These are phyloP conservation scores for Hanseniaspora opuntiae DNA, from an alignment of 805 yeast species.

Conservation along the genomic window DNA sequence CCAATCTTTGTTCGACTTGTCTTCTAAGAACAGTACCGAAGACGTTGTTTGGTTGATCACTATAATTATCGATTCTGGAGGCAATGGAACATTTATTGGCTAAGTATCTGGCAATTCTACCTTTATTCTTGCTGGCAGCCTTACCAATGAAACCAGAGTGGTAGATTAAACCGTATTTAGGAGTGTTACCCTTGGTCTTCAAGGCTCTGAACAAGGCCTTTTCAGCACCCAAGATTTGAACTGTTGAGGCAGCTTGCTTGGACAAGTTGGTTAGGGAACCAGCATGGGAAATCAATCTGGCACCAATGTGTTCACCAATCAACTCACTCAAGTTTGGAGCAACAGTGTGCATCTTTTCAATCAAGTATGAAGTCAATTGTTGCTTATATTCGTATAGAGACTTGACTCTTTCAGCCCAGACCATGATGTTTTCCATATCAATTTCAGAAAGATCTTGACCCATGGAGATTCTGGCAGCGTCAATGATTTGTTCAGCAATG, in stretches of 20 bases:
- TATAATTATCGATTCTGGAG: slow-evolving; percentile 92
- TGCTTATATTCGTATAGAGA: slow-evolving; percentile 82
- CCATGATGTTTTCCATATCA: slow-evolving; percentile 81
- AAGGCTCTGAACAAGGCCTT: slow-evolving; percentile 92
- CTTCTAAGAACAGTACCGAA: slow-evolving; percentile 85
- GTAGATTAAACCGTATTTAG: slow-evolving; percentile 88
- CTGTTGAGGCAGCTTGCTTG: slow-evolving; percentile 97
- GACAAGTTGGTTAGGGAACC: slow-evolving; percentile 94
- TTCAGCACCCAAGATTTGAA: slow-evolving; percentile 94
- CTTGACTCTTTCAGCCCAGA: slow-evolving; percentile 88
- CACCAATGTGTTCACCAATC: slow-evolving; percentile 98
- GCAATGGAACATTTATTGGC: slow-evolving; percentile 99
- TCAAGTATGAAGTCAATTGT: slow-evolving; percentile 68
- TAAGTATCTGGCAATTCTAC: slow-evolving; percentile 94
- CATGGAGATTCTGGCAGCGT: slow-evolving; percentile 94
- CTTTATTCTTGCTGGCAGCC: slow-evolving; percentile 94
- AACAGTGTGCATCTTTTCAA: slow-evolving; percentile 92
- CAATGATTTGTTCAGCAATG: slow-evolving; percentile 78
- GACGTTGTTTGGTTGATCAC: slow-evolving; percentile 81
- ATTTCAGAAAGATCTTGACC: slow-evolving; percentile 94
- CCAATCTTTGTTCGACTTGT: slow-evolving; percentile 95
- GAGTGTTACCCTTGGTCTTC: slow-evolving; percentile 93
- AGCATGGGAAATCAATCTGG: slow-evolving; percentile 93
- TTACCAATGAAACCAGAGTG: slow-evolving; percentile 89
- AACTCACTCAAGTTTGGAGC: slow-evolving; percentile 95